Conservation (phyloP, 148 eudicot species). For the Heliamphora exappendiculata region DNA sequence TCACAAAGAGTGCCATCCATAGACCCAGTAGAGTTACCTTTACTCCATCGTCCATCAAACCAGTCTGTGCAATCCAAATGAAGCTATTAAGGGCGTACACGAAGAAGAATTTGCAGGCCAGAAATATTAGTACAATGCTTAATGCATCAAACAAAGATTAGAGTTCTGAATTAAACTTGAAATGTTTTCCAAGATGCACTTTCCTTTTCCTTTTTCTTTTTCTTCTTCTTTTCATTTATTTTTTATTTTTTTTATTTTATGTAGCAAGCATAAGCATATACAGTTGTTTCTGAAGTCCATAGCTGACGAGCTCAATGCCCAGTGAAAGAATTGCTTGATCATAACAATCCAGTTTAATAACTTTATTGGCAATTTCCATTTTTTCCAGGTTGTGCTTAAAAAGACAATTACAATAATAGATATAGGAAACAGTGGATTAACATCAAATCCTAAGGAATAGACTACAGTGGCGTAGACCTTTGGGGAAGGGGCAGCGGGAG, state of each 20-base stretch:
- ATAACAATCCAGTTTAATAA: background rate
- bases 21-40: conserved; percentile 57
- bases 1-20: conserved; percentile 75
- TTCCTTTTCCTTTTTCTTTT: too few species aligned
- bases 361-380: background rate
- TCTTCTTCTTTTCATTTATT: too few species aligned
- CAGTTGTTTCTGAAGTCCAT: background rate
- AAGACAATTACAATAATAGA: background rate
- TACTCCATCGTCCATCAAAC: conserved; percentile 65
- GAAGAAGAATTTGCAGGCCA: background rate
- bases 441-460: background rate
- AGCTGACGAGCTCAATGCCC: background rate
- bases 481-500: too few species aligned
- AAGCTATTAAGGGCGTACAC: conserved; percentile 5
- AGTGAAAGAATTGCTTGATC: background rate
- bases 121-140: background rate
- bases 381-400: background rate
- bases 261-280: background rate
- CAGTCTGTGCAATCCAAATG: conserved; percentile 40
- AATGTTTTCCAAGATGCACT: background rate
- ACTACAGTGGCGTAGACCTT: too few species aligned
- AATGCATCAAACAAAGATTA: background rate
- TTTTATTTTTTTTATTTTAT: too few species aligned
- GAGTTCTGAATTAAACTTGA: background rate
- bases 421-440: background rate